A percentile compares a stretch with the other conserved stretches of the same genome.
Conservation (phyloP, 2,329 filamentous ascomycete species). For the Pseudocercospora musae region DNA sequence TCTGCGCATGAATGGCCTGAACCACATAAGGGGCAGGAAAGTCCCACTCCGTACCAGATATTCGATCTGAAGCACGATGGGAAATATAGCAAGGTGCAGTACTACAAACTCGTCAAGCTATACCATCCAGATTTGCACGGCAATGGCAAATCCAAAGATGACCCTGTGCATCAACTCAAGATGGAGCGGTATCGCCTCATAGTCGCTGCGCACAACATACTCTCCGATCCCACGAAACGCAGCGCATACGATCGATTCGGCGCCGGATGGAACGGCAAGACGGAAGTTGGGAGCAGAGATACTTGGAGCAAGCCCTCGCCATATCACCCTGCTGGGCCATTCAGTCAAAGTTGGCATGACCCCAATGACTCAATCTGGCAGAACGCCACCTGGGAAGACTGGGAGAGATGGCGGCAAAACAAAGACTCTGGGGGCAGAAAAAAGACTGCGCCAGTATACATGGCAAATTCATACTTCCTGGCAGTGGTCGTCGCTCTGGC, state of each 20-base stretch:
- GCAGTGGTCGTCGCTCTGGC: constrained; percentile 67
- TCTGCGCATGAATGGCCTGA: constrained; percentile 31
- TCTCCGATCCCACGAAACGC: constrained; percentile 76
- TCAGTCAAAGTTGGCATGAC: constrained; percentile 35
- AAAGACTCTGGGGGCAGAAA: constrained; percentile 35
- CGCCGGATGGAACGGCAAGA: constrained; percentile 67
- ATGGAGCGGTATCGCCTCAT: constrained; percentile 89
- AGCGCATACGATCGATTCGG: constrained; percentile 79
- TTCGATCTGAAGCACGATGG: constrained; percentile 61
- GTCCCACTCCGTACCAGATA: constrained; percentile 87
- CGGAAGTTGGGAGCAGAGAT: constrained; percentile 30
- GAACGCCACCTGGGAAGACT: constrained; percentile 98
- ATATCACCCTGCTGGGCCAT: constrained; percentile 31
- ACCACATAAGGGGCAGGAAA: constrained; percentile 38
- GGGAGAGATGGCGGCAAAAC: constrained; percentile 71
- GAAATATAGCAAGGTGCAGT: constrained; percentile 77
- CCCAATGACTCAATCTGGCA: constrained; percentile 52
- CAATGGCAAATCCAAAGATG: constrained; percentile 40
- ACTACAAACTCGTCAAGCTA: constrained; percentile 88
- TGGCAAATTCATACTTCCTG: constrained; percentile 77
- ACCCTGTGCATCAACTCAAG: constrained; percentile 58
- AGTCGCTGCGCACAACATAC: constrained; percentile 80
- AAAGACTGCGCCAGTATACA: constrained; percentile 57
- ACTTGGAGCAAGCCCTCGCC: constrained; percentile 17
- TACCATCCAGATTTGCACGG: constrained; percentile 76